Evolutionary conservation across 2,329 filamentous ascomycete genomes (phyloP).

Genomic region (Aureobasidium sp.): DNA sequence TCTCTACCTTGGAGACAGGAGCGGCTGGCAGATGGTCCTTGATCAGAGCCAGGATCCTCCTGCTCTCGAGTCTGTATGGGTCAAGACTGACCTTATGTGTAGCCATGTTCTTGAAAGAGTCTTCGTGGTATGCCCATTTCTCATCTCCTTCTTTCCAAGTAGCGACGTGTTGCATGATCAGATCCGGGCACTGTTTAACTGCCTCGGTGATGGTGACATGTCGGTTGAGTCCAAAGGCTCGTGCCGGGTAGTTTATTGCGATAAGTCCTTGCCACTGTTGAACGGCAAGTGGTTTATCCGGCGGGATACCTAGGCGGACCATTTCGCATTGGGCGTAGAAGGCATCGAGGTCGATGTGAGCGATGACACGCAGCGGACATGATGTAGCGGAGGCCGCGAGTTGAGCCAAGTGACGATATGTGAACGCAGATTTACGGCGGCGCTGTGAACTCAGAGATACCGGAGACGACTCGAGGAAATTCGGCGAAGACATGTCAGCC

Average conservation of each 20-base stretch:
- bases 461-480: conserved; percentile 39
- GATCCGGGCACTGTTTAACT: conserved; percentile 71
- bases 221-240: conserved; percentile 67
- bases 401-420: conserved; percentile 71
- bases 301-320: conserved; percentile 66
- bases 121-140: conserved; percentile 82
- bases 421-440: conserved; percentile 60
- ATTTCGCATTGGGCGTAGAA: conserved; percentile 96
- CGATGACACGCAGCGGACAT: conserved; percentile 76
- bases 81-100: conserved; percentile 93
- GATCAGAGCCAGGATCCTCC: conserved; percentile 70
- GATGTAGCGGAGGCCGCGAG: conserved; percentile 61
- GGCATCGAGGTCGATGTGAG: conserved; percentile 90
- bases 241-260: conserved; percentile 90
- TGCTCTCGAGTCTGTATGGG: conserved; percentile 77
- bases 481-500: conserved; percentile 37
- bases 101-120: conserved; percentile 68
- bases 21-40: conserved; percentile 59
- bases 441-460: conserved; percentile 29
- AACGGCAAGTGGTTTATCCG: conserved; percentile 76
- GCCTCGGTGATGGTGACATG: conserved; percentile 76
- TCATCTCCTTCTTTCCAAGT: conserved; percentile 90
- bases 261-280: conserved; percentile 95
- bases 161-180: conserved; percentile 85
- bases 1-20: conserved; percentile 68